phyloP scores from a whole-genome alignment of 306 rosid genomes.

The Corylus heterophylla region DNA sequence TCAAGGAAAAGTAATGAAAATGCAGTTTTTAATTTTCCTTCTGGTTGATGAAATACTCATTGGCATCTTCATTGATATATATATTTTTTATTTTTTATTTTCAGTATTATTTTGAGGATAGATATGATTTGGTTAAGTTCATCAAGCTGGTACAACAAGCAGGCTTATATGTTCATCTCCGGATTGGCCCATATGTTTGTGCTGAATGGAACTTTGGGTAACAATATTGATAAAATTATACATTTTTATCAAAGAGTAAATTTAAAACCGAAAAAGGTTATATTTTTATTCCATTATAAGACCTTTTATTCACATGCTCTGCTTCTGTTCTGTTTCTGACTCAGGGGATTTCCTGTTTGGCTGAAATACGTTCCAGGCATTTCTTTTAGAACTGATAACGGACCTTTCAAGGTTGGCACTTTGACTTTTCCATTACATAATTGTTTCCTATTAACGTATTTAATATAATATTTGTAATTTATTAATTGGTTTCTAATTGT shows the following conservation, averaged over 20 bases:
- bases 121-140: slow-evolving; percentile 85
- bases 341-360: slow-evolving; percentile 98
- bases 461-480: neutral
- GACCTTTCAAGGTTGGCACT: slow-evolving; percentile 74
- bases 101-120: slow-evolving; percentile 87
- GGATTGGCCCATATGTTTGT: slow-evolving; percentile 90
- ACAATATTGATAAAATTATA: neutral
- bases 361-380: slow-evolving; percentile 85
- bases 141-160: slow-evolving; percentile 85
- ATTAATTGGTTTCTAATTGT: slow-evolving; percentile 14
- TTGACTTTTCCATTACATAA: slow-evolving; percentile 5
- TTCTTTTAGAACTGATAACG: slow-evolving; percentile 85
- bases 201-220: slow-evolving; percentile 99
- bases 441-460: neutral
- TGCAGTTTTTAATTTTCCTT: neutral
- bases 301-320: slow-evolving; percentile 27
- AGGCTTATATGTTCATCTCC: slow-evolving; percentile 84
- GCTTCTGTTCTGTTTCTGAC: slow-evolving; percentile 38
- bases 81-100: neutral
- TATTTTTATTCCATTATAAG: neutral
- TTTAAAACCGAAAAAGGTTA: neutral
- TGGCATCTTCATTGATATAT: neutral
- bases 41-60: slow-evolving; percentile 14
- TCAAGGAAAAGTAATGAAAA: slow-evolving; percentile 65
- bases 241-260: neutral